Base-by-base conservation (phyloP, 495 filamentous ascomycete genomes). In the Trichoderma gamsii region DNA sequence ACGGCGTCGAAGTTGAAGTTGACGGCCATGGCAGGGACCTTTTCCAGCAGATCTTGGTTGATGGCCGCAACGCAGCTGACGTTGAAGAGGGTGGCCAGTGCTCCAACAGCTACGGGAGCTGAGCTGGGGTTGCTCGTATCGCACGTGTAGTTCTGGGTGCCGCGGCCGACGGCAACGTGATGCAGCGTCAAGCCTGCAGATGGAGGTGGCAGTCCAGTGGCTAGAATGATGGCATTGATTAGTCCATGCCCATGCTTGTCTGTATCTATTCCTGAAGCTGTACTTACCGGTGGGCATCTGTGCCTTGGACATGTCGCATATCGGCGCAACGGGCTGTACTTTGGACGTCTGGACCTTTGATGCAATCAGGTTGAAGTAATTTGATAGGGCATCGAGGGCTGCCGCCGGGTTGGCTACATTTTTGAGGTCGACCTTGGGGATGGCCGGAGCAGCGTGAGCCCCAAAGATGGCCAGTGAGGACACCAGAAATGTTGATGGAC, bases 131-230 rank as follows among this genome's bases (percentile, higher is more conserved):
- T 83, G 66, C 79, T 79, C 41, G 82, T 74, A 44, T 84, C 81
- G 82, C 94, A 97, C 68, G 92, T 93, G 78, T 97, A 98, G 83
- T 97, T 97, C 81, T 97, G 86, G 13, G 88, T 93, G 46, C 94
- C 94, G 43, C 91, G 89, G 72, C 94, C 94, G 64, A 98, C 81
- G 72, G 88, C 92, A 41, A 97, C 88, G 74, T 95, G 91, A 74
- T 84, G 85, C 38, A 92, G 80, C 0, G 66, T 77, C 16, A 91
- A 78, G 65, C 86, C 89, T 11, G 81, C 69, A 21, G 81, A 78
- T 16, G 86, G 85, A 49, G 83, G 67, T 9, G 88, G 86, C 8
- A 95, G 82, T 8, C 56, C 56, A 21, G 15, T 23, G 8, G 35
- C 27, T 61, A 21, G 13, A 13, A 4, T 3, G 4, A 4, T 18